A percentile compares a stretch with the other conserved stretches of the same genome.
Conservation (phyloP, 2,329 filamentous ascomycete genomes). For the Fusarium circinatum region DNA sequence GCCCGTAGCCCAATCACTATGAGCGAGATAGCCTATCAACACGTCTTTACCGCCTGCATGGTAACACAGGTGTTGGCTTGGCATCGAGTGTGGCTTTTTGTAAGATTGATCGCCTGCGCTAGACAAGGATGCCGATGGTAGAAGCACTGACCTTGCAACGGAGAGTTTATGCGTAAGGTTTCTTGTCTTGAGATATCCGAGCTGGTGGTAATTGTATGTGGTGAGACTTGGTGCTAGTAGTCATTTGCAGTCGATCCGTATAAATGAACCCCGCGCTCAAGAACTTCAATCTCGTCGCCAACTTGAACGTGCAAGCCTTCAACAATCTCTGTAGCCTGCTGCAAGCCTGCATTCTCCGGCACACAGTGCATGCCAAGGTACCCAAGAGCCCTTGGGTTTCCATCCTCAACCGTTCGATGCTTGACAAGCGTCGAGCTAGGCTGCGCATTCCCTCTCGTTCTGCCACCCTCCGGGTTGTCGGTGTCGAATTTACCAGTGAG, state of each 20-base stretch:
- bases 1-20: neutral
- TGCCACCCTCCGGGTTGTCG: neutral
- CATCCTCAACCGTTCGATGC: conserved; percentile 39
- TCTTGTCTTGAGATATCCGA: neutral
- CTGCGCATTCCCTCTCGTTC: conserved; percentile 39
- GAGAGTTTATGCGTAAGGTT: neutral
- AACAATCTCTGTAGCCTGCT: neutral
- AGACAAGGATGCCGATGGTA: neutral
- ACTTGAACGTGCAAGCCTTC: conserved; percentile 33
- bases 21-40: neutral
- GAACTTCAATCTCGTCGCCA: conserved; percentile 44
- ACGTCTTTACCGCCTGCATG: neutral
- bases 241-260: conserved; percentile 43
- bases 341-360: conserved; percentile 36
- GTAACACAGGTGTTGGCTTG: neutral
- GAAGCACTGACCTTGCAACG: neutral
- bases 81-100: neutral
- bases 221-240: conserved; percentile 24
- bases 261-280: conserved; percentile 42
- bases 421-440: conserved; percentile 41
- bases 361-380: conserved; percentile 48
- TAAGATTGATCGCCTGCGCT: neutral
- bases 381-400: conserved; percentile 42
- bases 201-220: neutral
- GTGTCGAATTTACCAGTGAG: conserved; percentile 15